These are phyloP conservation scores for Apiospora koreana DNA, from an alignment of 2,329 filamentous ascomycete genomes.

Conservation along the genomic window DNA sequence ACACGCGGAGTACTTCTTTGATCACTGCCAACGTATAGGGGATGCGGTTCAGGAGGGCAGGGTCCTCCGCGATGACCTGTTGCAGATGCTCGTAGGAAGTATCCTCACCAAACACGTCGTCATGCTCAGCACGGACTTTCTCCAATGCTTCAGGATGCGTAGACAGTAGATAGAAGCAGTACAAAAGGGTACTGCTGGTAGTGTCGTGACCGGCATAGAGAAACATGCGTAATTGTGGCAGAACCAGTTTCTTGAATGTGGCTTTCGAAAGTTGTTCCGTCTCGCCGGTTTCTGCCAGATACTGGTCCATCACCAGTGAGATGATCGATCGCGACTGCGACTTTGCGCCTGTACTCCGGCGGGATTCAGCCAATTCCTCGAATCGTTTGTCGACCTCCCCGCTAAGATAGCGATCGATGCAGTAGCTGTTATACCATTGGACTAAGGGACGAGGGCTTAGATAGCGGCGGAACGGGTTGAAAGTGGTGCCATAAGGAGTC, in stretches of 20 bases:
- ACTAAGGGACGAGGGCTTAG: conserved; percentile 21
- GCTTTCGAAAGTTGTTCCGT: neutral
- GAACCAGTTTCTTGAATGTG: conserved; percentile 19
- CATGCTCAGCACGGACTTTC: conserved; percentile 27
- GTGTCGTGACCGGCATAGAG: conserved; percentile 66
- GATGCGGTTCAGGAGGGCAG: conserved; percentile 32
- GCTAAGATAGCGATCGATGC: conserved; percentile 22
- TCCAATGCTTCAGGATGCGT: conserved; percentile 21
- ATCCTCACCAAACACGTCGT: conserved; percentile 21
- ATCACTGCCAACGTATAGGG: conserved; percentile 37
- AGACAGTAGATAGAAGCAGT: conserved; percentile 44
- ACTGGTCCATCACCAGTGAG: conserved; percentile 22
- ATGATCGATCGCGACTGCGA: conserved; percentile 19
- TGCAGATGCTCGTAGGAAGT: conserved; percentile 9
- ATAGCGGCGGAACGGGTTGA: conserved; percentile 23
- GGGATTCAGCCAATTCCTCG: conserved; percentile 17
- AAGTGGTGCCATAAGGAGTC: conserved; percentile 22
- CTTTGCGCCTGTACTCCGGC: neutral
- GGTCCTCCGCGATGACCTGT: conserved; percentile 30
- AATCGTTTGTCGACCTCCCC: conserved; percentile 24
- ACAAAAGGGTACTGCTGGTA: conserved; percentile 57
- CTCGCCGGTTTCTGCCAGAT: conserved; percentile 11
- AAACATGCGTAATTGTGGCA: conserved; percentile 24
- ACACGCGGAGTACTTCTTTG: conserved; percentile 40
- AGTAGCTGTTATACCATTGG: conserved; percentile 22